Base-by-base conservation (phyloP, 345 rosid species). In the Orychophragmus violaceus region DNA sequence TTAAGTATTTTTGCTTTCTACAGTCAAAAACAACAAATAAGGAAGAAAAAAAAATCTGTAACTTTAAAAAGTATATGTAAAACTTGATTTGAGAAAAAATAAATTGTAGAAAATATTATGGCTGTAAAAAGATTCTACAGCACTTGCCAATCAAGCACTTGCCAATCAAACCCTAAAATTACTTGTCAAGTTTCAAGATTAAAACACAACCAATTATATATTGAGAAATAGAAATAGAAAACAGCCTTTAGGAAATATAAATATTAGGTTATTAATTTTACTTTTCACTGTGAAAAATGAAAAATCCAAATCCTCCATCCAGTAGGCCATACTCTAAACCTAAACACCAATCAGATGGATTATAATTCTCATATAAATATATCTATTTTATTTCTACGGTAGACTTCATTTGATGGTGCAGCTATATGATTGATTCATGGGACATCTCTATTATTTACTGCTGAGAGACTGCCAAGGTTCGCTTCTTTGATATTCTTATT, bases 401-500 rank as follows among this genome's bases (percentile, higher is more conserved):
- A 13, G 8, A 62, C 45, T 62, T 14, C 45, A 62, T 46, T 21
- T 48, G 33, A n/a, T 48, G 28, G 5, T 63, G 32, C 25, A 33
- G 21, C n/a, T 32, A 21, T 33, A 48, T 14, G 25, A 6, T 18
- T 3, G 29, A 66, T 55, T 67, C 41, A 67, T 0, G 71, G 71
- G 23, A 30, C 22, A 30, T 68, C 59, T 58, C 49, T 59, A 22
- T 52, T 65, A 18, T 53, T 39, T 37, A 48, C 28, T 59, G 50
- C 29, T 16, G 66, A 35, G 2, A 59, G 27, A 68, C 35, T 46
- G 11, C 32, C 12, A 25, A 59, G 27, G 25, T 68, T 24, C 22
- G 25, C 13, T 16, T 68, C 73, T 68, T 68, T 68, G 21, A 12
- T 19, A 59, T 58, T 24, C 22, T 58, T 46, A 4, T 59, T 23